These are phyloP conservation scores for Brassica hybrid DNA, from an alignment of 441 rosid genomes.

Conservation along the genomic window DNA sequence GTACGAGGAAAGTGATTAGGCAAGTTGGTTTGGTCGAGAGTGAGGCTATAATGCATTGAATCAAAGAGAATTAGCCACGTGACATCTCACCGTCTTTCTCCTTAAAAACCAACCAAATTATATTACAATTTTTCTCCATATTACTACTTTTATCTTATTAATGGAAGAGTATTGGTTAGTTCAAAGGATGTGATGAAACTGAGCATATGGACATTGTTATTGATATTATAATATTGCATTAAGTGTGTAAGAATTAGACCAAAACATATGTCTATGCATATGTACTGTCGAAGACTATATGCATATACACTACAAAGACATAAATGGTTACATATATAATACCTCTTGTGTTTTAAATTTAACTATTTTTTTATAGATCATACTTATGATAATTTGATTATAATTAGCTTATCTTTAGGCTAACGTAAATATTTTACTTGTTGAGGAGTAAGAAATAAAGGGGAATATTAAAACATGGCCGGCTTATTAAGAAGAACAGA, in stretches of 20 bases:
- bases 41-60: conserved; percentile 34
- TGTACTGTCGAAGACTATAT: conserved; percentile 31
- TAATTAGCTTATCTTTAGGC: background rate
- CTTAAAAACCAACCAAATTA: conserved; percentile 6
- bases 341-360: conserved; percentile 1
- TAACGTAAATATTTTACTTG: background rate
- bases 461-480: background rate
- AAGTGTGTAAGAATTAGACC: conserved; percentile 21
- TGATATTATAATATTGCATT: conserved; percentile 5
- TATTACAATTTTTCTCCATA: background rate
- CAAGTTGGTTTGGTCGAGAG: conserved; percentile 34
- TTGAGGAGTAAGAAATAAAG: background rate
- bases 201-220: conserved; percentile 29
- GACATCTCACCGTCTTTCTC: conserved; percentile 25
- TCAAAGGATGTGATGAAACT: conserved; percentile 17
- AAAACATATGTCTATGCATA: conserved; percentile 30
- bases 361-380: background rate
- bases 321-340: background rate
- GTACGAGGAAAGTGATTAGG: conserved; percentile 32
- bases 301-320: no score
- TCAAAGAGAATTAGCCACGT: conserved; percentile 33
- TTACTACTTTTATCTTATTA: conserved; percentile 6
- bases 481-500: conserved; percentile 13
- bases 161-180: background rate
- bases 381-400: background rate